Base-by-base conservation (phyloP, 768 basidiomycete species). In the Boletus patriciae region DNA sequence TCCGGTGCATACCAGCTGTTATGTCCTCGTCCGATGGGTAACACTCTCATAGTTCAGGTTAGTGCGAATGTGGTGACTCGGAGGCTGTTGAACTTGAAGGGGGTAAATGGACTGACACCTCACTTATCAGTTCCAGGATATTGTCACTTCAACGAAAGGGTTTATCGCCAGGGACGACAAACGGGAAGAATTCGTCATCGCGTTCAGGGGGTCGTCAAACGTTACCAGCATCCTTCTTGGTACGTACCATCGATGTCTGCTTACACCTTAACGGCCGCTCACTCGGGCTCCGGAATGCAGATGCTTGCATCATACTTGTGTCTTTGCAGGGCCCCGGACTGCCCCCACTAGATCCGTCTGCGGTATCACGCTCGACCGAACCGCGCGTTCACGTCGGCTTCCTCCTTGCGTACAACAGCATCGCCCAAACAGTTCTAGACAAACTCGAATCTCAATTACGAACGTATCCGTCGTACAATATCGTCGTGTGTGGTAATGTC, bases 11-110 rank as follows among this genome's bases (percentile, higher is more conserved):
- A 82, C 58, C 79, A 78, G 50, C 50, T 68, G 25, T 36, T 79
- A 8, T 82, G 81, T 54, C 78, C 76, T 6, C 67, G 69, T 11
- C 82, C 82, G n/a, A 65, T 81, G 56, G 81, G 82, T 3, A 80
- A 75, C 37, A 70, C 59, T 8, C 73, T 82, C 38, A 57, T 83
- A 29, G 40, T 58, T n/a, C 61, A 72, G 65, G 81, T 81, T 36
- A 51, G 76, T 65, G 31, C 21, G 7, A 48, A 19, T n/a, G 15
- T 19, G 10, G 31, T 13, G 25, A 36, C 9, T 50, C 3, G 38
- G 18, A 34, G 51, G 9, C n/a, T n/a, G n/a, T n/a, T n/a, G n/a
- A 29, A 15, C n/a, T 31, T 25, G 38, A 55, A 48, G 25, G 15
- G 12, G n/a, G 11, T 7, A 18, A 33, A 21, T 13, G 12, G 6